Conservation (phyloP, 2,329 filamentous ascomycete genomes). For the Aspergillus melleus region DNA sequence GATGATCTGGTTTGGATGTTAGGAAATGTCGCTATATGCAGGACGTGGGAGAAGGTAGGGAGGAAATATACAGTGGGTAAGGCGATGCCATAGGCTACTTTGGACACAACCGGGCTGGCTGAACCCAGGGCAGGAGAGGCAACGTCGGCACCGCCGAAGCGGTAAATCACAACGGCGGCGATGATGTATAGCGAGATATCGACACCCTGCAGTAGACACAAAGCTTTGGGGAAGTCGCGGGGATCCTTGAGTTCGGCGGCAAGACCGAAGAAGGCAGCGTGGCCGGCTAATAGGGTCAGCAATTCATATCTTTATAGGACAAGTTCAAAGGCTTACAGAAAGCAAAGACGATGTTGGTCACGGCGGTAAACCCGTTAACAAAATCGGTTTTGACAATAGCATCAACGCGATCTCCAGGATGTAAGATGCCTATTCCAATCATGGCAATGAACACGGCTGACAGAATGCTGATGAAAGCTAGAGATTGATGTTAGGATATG, state of each 20-base stretch:
- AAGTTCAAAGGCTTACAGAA: constrained; percentile 50
- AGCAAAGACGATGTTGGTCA: constrained; percentile 70
- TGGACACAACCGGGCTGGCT: constrained; percentile 56
- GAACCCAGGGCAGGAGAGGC: constrained; percentile 67
- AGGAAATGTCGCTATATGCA: background rate
- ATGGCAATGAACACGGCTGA: constrained; percentile 66
- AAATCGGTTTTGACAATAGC: constrained; percentile 48
- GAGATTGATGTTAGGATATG: too few species aligned
- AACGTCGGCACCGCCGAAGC: constrained; percentile 62
- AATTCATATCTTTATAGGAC: constrained; percentile 49
- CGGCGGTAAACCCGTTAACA: constrained; percentile 58
- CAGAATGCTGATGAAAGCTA: constrained; percentile 64
- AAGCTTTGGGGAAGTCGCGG: constrained; percentile 61
- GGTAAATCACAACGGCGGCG: constrained; percentile 67
- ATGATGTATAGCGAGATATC: constrained; percentile 65
- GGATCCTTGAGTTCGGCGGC: constrained; percentile 65
- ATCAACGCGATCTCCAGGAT: constrained; percentile 40
- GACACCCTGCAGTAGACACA: constrained; percentile 60
- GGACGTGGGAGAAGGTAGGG: too few species aligned
- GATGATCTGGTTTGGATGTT: constrained; percentile 50
- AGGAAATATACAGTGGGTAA: constrained; percentile 56
- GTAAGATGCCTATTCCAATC: constrained; percentile 60
- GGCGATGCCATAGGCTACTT: constrained; percentile 68
- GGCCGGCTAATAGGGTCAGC: constrained; percentile 49
- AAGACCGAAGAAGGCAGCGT: constrained; percentile 69